Evolutionary conservation across 495 filamentous ascomycete species (phyloP).

Genomic region (Paragyromitra xinjiangensis): DNA sequence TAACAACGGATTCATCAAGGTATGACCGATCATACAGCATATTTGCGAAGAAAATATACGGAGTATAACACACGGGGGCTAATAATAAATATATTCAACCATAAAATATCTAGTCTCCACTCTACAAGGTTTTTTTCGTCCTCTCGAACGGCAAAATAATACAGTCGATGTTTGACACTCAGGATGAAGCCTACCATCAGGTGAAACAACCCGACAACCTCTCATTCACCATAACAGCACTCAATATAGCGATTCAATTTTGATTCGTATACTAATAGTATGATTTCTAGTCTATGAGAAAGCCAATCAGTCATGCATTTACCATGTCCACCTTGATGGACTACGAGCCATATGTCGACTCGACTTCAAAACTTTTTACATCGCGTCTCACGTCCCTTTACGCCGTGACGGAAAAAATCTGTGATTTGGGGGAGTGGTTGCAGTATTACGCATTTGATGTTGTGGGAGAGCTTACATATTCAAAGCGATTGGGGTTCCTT

Average conservation of each 20-base stretch:
- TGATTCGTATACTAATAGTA: conserved; percentile 2
- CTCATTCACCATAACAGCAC: background rate
- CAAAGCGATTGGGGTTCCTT: conserved; percentile 49
- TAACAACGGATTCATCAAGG: conserved; percentile 60
- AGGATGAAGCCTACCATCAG: conserved; percentile 60
- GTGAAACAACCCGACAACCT: conserved; percentile 6
- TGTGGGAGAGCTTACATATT: conserved; percentile 48
- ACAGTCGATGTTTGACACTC: conserved; percentile 57
- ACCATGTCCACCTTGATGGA: conserved; percentile 58
- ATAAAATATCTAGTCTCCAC: conserved; percentile 58
- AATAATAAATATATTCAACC: background rate
- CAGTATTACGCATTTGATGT: conserved; percentile 60
- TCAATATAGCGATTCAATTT: background rate
- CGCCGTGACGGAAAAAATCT: conserved; percentile 41
- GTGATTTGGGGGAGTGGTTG: conserved; percentile 62
- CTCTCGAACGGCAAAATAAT: conserved; percentile 53
- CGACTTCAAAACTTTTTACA: conserved; percentile 51
- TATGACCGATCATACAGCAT: conserved; percentile 29
- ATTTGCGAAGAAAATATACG: background rate
- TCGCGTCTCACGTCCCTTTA: conserved; percentile 55
- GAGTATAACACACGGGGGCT: background rate
- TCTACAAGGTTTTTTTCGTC: conserved; percentile 60
- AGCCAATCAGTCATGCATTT: conserved; percentile 58
- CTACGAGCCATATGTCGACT: conserved; percentile 59
- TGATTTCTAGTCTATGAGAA: conserved; percentile 49